Evolutionary conservation across 2,329 filamentous ascomycete genomes (phyloP).

Genomic region (Stromatinia cepivora): DNA sequence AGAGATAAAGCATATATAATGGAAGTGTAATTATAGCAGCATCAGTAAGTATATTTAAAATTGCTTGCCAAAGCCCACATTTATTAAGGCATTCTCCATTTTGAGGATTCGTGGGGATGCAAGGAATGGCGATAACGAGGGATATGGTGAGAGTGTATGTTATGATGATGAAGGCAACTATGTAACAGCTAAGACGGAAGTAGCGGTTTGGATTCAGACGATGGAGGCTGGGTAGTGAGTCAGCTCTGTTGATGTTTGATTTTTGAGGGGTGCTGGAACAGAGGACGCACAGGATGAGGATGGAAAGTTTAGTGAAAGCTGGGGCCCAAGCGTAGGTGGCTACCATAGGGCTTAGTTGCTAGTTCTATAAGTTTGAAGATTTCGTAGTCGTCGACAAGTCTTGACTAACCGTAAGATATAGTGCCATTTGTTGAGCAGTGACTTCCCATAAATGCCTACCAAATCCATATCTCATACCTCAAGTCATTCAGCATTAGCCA

Average conservation of each 20-base stretch:
- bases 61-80: constrained; percentile 5
- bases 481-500: background rate
- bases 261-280: too few relatives aligned
- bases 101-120: background rate
- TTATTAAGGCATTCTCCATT: background rate
- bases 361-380: background rate
- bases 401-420: constrained; percentile 2
- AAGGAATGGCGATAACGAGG: constrained; percentile 2
- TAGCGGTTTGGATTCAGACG: background rate
- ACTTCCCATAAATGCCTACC: constrained; percentile 11
- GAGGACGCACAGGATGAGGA: background rate
- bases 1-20: background rate
- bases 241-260: background rate
- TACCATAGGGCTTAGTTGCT: constrained; percentile 4
- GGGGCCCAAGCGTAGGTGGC: constrained; percentile 8
- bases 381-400: background rate
- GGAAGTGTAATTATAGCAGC: background rate
- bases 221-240: background rate
- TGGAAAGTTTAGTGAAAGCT: background rate
- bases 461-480: constrained; percentile 8
- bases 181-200: background rate
- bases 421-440: background rate
- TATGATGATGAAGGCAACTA: background rate
- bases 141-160: constrained; percentile 2
- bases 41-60: constrained; percentile 6